phyloP scores from a whole-genome alignment of 2,329 filamentous ascomycete genomes.

The Trichophyton mentagrophytes region DNA sequence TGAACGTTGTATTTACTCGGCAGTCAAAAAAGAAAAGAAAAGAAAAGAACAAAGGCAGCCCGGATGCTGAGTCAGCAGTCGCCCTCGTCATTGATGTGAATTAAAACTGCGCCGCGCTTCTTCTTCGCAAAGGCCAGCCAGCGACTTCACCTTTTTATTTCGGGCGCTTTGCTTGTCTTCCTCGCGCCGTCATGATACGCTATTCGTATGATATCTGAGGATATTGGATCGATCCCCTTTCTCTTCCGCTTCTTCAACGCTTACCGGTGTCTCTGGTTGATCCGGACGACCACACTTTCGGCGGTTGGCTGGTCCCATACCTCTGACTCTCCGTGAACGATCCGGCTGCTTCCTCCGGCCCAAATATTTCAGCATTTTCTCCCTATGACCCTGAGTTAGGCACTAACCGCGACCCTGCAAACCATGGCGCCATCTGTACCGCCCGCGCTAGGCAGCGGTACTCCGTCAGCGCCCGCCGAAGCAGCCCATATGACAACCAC shows the following conservation, averaged over 20 bases:
- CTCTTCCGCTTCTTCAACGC: background rate
- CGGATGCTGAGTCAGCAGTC: background rate
- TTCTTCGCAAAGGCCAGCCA: background rate
- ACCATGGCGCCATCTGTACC: background rate
- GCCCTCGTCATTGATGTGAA: background rate
- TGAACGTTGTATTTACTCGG: background rate
- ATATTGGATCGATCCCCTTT: background rate
- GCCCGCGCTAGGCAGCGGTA: background rate
- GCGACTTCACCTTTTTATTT: background rate
- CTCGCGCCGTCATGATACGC: background rate
- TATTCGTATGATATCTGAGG: background rate
- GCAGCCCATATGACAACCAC: slow-evolving; percentile 64
- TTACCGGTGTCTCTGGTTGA: background rate
- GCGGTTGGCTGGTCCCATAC: background rate
- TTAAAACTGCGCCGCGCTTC: background rate
- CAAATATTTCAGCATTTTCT: background rate
- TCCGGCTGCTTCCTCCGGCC: background rate
- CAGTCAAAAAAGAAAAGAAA: background rate
- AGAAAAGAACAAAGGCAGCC: background rate
- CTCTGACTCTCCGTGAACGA: background rate
- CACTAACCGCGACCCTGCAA: background rate
- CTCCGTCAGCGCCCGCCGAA: background rate
- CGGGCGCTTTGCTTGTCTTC: background rate
- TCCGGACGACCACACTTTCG: background rate
- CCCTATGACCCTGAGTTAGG: background rate